Percentiles rank a stretch among this genome's conserved stretches.
Evolutionary conservation across 2,329 filamentous ascomycete species (phyloP).

Genomic region (Cordyceps cicadae): DNA sequence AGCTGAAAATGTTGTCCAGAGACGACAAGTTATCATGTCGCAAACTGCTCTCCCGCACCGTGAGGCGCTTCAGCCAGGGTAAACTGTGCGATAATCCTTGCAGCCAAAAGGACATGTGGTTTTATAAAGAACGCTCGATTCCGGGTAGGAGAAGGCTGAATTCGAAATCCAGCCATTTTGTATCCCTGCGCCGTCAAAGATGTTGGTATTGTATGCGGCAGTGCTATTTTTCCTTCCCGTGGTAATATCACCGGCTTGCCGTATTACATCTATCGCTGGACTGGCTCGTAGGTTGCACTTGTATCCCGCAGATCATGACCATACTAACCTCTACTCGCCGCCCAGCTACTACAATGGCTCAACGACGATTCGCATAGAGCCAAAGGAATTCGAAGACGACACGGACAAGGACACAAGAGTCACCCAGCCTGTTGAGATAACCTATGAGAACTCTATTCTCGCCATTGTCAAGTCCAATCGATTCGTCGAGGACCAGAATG

Average conservation of each 20-base stretch:
- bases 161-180: background rate
- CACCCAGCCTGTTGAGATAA: background rate
- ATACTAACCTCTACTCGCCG: background rate
- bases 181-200: background rate
- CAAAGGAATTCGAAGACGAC: background rate
- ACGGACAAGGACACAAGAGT: background rate
- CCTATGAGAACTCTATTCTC: slow-evolving; percentile 1
- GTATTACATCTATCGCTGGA: slow-evolving; percentile 6
- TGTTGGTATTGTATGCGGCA: background rate
- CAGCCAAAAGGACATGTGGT: background rate
- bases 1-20: background rate
- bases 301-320: background rate
- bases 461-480: slow-evolving; percentile 3
- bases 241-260: background rate
- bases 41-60: background rate
- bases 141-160: background rate
- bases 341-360: slow-evolving; percentile 5
- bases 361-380: background rate
- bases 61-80: background rate
- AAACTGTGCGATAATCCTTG: background rate
- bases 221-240: background rate
- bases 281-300: background rate
- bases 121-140: background rate
- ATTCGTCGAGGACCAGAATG: background rate
- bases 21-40: background rate